phyloP scores from a whole-genome alignment of 1,284 basidiomycete genomes.

The Pterulicium gracile region DNA sequence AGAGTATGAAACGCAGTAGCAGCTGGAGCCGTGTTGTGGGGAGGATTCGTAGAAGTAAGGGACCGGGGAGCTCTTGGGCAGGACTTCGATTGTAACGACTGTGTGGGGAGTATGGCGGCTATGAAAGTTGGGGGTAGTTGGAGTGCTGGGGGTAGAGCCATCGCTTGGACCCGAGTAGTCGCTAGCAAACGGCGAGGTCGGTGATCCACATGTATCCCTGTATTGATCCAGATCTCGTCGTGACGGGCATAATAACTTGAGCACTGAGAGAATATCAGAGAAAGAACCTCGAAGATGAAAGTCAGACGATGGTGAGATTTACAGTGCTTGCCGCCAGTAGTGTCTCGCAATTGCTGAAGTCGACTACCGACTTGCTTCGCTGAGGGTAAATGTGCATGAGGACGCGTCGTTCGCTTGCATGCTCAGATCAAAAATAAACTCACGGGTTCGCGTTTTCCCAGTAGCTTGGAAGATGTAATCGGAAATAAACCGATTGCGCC shows the following conservation, averaged over 20 bases:
- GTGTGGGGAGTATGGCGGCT: constrained; percentile 23
- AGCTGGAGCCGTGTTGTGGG: constrained; percentile 8
- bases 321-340: constrained; percentile 54
- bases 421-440: no score
- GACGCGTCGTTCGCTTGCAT: no score
- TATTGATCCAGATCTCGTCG: constrained; percentile 18
- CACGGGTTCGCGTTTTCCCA: constrained; percentile 41
- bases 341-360: constrained; percentile 60
- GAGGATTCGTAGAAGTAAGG: constrained; percentile 9
- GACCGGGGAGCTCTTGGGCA: constrained; percentile 22
- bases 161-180: constrained; percentile 30
- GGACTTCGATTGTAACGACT: constrained; percentile 49
- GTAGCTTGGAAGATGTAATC: constrained; percentile 56
- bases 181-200: constrained; percentile 9
- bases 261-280: constrained; percentile 20
- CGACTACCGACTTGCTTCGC: constrained; percentile 68
- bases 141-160: constrained; percentile 24
- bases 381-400: not conserved
- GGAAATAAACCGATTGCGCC: constrained; percentile 64
- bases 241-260: constrained; percentile 31
- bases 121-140: constrained; percentile 24
- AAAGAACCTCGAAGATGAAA: constrained; percentile 4
- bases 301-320: constrained; percentile 19
- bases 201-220: constrained; percentile 17
- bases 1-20: constrained; percentile 9